Conservation (phyloP, 2,329 filamentous ascomycete species). For the Eurotiales sp. region DNA sequence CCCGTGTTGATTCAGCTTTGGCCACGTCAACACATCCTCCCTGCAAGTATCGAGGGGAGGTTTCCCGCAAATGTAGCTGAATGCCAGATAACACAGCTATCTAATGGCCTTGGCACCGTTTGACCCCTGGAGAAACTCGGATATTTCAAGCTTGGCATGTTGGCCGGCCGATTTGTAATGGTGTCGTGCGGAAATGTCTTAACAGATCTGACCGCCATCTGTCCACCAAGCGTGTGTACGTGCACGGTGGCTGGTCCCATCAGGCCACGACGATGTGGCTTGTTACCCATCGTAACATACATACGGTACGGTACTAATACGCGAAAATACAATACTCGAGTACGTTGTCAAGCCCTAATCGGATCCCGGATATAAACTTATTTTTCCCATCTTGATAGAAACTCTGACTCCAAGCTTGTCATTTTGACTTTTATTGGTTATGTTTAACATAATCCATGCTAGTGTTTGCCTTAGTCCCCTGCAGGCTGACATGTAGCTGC, state of each 20-base stretch:
- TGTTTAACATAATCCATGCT: not conserved
- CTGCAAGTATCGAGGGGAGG: too few relatives aligned
- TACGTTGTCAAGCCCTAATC: not conserved
- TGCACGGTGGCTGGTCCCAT: too few relatives aligned
- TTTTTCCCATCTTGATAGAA: not conserved
- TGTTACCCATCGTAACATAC: not conserved
- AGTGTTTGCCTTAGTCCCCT: not conserved
- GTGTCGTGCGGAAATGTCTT: too few relatives aligned
- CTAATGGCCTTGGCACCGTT: too few relatives aligned
- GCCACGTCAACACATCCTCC: slow-evolving; percentile 7
- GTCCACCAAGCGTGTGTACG: too few relatives aligned
- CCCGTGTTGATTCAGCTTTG: not conserved
- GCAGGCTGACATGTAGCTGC: not conserved
- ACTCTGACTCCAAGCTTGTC: not conserved
- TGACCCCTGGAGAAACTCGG: too few relatives aligned
- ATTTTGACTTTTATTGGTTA: slow-evolving; percentile 7
- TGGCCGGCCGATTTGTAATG: too few relatives aligned
- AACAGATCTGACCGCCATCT: too few relatives aligned
- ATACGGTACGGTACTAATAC: not conserved
- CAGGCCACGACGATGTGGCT: not conserved
- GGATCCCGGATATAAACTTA: not conserved
- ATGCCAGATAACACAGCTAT: too few relatives aligned
- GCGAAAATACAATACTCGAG: too few relatives aligned
- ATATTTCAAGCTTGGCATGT: too few relatives aligned
- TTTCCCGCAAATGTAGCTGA: too few relatives aligned